Evolutionary conservation across 2,329 filamentous ascomycete species (phyloP).

Genomic region (Bipolaris sorokiniana): DNA sequence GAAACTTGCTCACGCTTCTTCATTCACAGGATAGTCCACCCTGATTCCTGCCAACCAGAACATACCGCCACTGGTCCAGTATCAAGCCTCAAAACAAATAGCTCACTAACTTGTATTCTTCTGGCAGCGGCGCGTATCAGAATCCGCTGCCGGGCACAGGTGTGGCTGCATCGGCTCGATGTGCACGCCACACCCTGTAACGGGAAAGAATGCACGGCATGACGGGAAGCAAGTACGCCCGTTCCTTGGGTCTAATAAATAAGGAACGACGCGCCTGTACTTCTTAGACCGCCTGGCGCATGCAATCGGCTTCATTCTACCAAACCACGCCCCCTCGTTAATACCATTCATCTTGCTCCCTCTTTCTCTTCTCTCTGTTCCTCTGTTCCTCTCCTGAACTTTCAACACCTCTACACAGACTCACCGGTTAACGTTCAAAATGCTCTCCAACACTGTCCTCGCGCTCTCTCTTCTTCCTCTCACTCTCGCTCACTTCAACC

Average conservation of each 20-base stretch:
- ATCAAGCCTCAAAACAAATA: slow-evolving; percentile 13
- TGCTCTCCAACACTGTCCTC: slow-evolving; percentile 44
- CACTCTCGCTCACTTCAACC: slow-evolving; percentile 61
- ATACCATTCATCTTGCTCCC: slow-evolving; percentile 1
- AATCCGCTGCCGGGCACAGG: slow-evolving; percentile 21
- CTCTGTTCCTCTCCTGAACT: background rate
- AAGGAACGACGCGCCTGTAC: slow-evolving; percentile 27
- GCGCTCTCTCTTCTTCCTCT: slow-evolving; percentile 53
- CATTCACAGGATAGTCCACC: slow-evolving; percentile 10
- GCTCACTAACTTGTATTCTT: slow-evolving; percentile 28
- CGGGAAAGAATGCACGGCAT: slow-evolving; percentile 37
- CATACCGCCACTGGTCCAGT: slow-evolving; percentile 25
- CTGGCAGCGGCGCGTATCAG: slow-evolving; percentile 19
- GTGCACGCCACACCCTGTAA: slow-evolving; percentile 29
- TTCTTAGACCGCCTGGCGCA: background rate
- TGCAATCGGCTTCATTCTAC: slow-evolving; percentile 6
- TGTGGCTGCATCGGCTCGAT: slow-evolving; percentile 22
- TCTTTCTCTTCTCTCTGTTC: background rate
- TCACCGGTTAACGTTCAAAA: slow-evolving; percentile 22
- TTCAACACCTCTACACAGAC: slow-evolving; percentile 3
- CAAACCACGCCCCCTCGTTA: background rate
- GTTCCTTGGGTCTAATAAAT: slow-evolving; percentile 35
- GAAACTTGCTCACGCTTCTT: slow-evolving; percentile 44
- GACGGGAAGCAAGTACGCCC: slow-evolving; percentile 22
- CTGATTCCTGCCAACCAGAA: slow-evolving; percentile 21